These are phyloP conservation scores for Fusarium sp. DNA, from an alignment of 2,329 filamentous ascomycete species.

Conservation along the genomic window DNA sequence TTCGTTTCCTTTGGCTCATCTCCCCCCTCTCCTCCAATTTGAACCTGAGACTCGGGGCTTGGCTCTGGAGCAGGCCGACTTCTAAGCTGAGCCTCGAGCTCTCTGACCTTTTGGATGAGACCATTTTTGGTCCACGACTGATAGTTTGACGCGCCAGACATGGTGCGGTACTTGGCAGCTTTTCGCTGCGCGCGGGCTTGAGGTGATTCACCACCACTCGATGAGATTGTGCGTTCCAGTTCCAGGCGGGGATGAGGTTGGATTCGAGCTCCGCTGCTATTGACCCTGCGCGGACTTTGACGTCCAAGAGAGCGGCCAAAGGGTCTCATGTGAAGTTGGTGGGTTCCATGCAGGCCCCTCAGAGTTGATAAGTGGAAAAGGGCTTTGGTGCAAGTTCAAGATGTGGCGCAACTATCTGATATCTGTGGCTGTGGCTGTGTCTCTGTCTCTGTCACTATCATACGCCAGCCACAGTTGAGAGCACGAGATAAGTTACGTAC, in stretches of 20 bases:
- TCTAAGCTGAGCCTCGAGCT: slow-evolving; percentile 72
- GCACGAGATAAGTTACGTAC: slow-evolving; percentile 41
- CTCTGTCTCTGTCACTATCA: fast-evolving
- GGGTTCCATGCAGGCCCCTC: slow-evolving; percentile 39
- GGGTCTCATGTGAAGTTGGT: slow-evolving; percentile 45
- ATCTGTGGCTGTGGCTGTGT: slow-evolving; percentile 37
- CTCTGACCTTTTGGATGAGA: slow-evolving; percentile 72
- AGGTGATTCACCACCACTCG: slow-evolving; percentile 35
- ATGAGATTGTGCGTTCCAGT: slow-evolving; percentile 10
- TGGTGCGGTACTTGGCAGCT: slow-evolving; percentile 40
- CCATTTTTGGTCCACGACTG: slow-evolving; percentile 72
- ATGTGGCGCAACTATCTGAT: slow-evolving; percentile 30
- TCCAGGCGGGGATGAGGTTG: slow-evolving; percentile 6
- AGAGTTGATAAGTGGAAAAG: slow-evolving; percentile 38
- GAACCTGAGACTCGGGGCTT: slow-evolving; percentile 2
- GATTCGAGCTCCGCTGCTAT: slow-evolving; percentile 25
- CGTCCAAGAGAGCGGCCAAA: slow-evolving; percentile 41
- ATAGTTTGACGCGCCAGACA: slow-evolving; percentile 59
- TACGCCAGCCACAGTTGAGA: slow-evolving; percentile 38
- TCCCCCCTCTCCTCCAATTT: slow-evolving; percentile 7
- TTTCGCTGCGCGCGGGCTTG: slow-evolving; percentile 25
- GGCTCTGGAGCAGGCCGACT: slow-evolving; percentile 49
- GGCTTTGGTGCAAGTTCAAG: slow-evolving; percentile 28
- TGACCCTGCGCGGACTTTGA: slow-evolving; percentile 39
- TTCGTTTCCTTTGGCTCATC: slow-evolving; percentile 40